Conservation (phyloP, 2,329 filamentous ascomycete genomes). For the Pseudogymnoascus sp. region DNA sequence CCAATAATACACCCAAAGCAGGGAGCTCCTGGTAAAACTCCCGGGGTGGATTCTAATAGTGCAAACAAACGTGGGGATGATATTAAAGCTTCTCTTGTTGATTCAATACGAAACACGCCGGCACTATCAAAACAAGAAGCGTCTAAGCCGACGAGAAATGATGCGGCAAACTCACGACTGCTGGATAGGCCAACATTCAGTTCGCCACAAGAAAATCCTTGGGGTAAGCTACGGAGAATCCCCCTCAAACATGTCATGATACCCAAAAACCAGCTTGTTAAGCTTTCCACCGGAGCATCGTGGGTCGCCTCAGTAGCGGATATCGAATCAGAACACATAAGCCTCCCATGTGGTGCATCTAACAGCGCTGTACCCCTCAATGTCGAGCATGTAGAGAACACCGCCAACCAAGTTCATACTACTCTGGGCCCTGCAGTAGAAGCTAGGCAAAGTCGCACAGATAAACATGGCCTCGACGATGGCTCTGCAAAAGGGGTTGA, state of each 20-base stretch:
- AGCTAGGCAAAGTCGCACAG: not conserved
- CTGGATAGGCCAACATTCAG: not conserved
- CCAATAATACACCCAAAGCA: not conserved
- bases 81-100: not conserved
- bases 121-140: not conserved
- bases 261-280: not conserved
- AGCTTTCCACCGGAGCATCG: not conserved
- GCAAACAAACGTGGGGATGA: not conserved
- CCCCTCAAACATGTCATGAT: conserved; percentile 3
- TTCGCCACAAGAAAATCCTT: not conserved
- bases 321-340: not conserved
- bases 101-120: not conserved
- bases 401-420: not conserved
- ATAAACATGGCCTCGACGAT: not conserved
- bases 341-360: not conserved
- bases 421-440: not conserved
- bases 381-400: not conserved
- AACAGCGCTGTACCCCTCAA: not conserved
- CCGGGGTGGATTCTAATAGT: not conserved
- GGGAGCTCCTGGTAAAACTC: not conserved
- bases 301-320: not conserved
- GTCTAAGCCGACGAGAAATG: not conserved
- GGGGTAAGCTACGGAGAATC: not conserved
- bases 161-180: not conserved
- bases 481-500: not conserved